Evolutionary conservation across 73 alveolate species (phyloP).

Genomic region (Effrenium voratum): DNA sequence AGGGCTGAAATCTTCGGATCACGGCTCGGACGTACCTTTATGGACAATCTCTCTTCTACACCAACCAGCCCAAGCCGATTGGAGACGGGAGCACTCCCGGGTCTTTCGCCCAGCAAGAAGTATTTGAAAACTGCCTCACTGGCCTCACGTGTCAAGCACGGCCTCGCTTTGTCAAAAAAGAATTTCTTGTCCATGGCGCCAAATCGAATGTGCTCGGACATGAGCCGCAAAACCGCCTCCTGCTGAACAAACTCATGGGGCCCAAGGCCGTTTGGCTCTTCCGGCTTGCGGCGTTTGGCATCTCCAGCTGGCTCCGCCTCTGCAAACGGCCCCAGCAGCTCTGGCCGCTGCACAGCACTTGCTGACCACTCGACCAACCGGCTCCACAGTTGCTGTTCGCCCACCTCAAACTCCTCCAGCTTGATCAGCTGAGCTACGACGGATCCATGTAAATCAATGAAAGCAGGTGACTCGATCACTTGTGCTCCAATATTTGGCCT

Average conservation of each 20-base stretch:
- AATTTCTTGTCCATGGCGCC: background rate
- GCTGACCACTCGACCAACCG: slow-evolving; percentile 36
- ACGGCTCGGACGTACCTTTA: too few relatives aligned
- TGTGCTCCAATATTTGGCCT: background rate
- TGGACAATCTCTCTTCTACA: too few relatives aligned
- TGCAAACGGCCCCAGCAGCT: slow-evolving; percentile 39
- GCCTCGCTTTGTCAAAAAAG: slow-evolving; percentile 7
- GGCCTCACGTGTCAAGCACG: background rate
- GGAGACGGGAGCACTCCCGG: too few relatives aligned
- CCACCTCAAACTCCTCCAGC: slow-evolving; percentile 18
- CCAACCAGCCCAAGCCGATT: too few relatives aligned
- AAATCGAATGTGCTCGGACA: slow-evolving; percentile 3
- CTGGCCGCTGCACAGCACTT: slow-evolving; percentile 1
- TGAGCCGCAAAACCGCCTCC: background rate
- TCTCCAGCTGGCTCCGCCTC: background rate
- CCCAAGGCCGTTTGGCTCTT: background rate
- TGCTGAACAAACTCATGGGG: background rate
- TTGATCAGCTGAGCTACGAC: background rate
- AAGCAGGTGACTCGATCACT: background rate
- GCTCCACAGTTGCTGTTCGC: slow-evolving; percentile 1
- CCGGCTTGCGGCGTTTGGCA: background rate
- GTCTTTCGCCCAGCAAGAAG: slow-evolving; percentile 25
- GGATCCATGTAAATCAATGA: background rate
- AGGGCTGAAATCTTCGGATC: too few relatives aligned
- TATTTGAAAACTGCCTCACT: background rate